Percentiles rank a stretch among this genome's conserved stretches.
phyloP scores from a whole-genome alignment of 106 monocot species.

The Platanthera guangdongensis region DNA sequence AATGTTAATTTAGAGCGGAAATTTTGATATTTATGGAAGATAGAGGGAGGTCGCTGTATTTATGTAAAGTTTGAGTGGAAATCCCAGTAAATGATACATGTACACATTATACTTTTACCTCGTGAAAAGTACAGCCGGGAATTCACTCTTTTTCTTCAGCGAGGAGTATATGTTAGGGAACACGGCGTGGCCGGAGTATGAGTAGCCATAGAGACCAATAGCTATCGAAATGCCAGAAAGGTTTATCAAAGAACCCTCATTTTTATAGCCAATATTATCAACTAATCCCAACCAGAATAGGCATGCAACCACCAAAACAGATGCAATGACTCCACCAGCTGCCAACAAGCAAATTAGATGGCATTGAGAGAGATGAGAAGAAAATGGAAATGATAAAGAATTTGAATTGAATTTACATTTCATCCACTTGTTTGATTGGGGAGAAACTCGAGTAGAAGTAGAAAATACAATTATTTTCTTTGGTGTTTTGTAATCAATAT shows the following conservation, averaged over 20 bases:
- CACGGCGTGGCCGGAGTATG: constrained; percentile 88
- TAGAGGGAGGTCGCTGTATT: too few relatives aligned
- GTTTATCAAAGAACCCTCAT: constrained; percentile 47
- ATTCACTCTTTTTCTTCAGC: constrained; percentile 68
- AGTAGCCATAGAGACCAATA: constrained; percentile 81
- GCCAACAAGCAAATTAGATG: constrained; percentile 1
- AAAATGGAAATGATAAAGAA: not conserved
- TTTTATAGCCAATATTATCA: constrained; percentile 60
- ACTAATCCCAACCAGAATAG: constrained; percentile 82
- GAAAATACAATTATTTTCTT: too few relatives aligned
- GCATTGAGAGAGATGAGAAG: not conserved
- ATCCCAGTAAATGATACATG: too few relatives aligned
- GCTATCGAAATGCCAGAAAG: constrained; percentile 72
- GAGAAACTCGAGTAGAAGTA: too few relatives aligned
- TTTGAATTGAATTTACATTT: not conserved
- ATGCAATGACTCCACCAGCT: constrained; percentile 94
- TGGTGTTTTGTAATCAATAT: too few relatives aligned
- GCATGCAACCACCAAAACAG: constrained; percentile 46
- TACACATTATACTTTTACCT: constrained; percentile 23
- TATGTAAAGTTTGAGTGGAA: too few relatives aligned
- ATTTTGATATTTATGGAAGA: too few relatives aligned
- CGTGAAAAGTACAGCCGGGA: constrained; percentile 57
- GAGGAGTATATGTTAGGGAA: constrained; percentile 96
- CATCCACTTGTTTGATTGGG: too few relatives aligned
- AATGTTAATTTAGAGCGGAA: too few relatives aligned